These are phyloP conservation scores for Dipodascopsis uninucleata DNA, from an alignment of 805 yeast genomes.

Conservation along the genomic window DNA sequence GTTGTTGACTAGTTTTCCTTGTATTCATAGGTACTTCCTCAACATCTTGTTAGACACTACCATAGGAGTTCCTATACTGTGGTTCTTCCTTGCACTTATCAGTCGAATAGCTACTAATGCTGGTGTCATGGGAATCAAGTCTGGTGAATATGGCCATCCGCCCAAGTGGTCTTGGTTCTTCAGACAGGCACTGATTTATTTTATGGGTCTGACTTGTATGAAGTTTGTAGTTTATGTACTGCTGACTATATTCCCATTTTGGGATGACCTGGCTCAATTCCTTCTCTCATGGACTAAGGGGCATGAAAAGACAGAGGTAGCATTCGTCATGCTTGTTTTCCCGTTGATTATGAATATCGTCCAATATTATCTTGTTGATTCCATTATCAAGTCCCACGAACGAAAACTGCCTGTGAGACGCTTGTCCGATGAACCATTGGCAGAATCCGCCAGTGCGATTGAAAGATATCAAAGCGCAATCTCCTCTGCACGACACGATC, in stretches of 20 bases:
- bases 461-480: no score
- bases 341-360: conserved; percentile 44
- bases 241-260: conserved; percentile 58
- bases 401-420: conserved; percentile 4
- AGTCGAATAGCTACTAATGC: conserved; percentile 41
- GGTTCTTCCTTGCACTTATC: conserved; percentile 54
- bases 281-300: conserved; percentile 78
- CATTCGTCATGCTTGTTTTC: conserved; percentile 70
- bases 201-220: conserved; percentile 58
- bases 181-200: conserved; percentile 69
- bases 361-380: conserved; percentile 57
- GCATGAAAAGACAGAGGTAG: conserved; percentile 77
- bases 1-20: not conserved
- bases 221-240: conserved; percentile 59
- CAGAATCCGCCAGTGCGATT: no score
- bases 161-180: conserved; percentile 56
- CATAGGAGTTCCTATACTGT: conserved; percentile 80
- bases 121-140: conserved; percentile 42
- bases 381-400: conserved; percentile 53
- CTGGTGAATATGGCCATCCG: conserved; percentile 65
- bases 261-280: conserved; percentile 68
- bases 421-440: no score
- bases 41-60: conserved; percentile 89
- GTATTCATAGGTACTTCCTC: conserved; percentile 59
- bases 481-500: no score